These are phyloP conservation scores for Clonostachys sp. DNA, from an alignment of 2,329 filamentous ascomycete species.

Conservation along the genomic window DNA sequence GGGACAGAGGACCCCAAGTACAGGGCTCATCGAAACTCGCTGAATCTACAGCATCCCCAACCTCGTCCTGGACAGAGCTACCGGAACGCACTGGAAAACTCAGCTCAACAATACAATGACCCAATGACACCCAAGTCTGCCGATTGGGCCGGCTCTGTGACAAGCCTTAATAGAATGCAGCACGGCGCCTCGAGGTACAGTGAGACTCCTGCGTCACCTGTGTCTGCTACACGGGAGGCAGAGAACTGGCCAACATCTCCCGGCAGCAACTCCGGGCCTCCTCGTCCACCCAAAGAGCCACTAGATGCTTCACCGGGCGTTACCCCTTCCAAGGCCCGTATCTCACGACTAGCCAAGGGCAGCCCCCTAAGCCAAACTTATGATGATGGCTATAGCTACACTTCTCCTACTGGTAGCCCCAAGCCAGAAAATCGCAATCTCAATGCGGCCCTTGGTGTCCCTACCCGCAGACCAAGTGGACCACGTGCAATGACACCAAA, in stretches of 20 bases:
- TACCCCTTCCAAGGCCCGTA: slow-evolving; percentile 40
- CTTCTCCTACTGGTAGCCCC: slow-evolving; percentile 49
- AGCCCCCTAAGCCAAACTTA: slow-evolving; percentile 53
- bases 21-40: slow-evolving; percentile 73
- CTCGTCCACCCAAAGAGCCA: slow-evolving; percentile 60
- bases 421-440: slow-evolving; percentile 54
- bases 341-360: slow-evolving; percentile 46
- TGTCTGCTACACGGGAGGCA: slow-evolving; percentile 18
- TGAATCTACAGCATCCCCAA: slow-evolving; percentile 77
- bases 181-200: slow-evolving; percentile 41
- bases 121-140: slow-evolving; percentile 56
- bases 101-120: slow-evolving; percentile 63
- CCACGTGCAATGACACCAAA: slow-evolving; percentile 59
- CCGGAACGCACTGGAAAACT: slow-evolving; percentile 67
- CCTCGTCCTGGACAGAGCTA: slow-evolving; percentile 72
- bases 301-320: slow-evolving; percentile 35
- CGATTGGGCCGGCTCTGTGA: slow-evolving; percentile 59
- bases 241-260: slow-evolving; percentile 43
- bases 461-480: slow-evolving; percentile 50
- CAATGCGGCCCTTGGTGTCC: slow-evolving; percentile 45
- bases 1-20: slow-evolving; percentile 67
- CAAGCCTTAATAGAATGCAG: slow-evolving; percentile 50
- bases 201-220: slow-evolving; percentile 26
- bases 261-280: slow-evolving; percentile 32
- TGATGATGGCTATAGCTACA: slow-evolving; percentile 49